Percentiles rank a stretch among this genome's conserved stretches.
Evolutionary conservation across 306 rosid genomes (phyloP).

Genomic region (Comarum palustre): DNA sequence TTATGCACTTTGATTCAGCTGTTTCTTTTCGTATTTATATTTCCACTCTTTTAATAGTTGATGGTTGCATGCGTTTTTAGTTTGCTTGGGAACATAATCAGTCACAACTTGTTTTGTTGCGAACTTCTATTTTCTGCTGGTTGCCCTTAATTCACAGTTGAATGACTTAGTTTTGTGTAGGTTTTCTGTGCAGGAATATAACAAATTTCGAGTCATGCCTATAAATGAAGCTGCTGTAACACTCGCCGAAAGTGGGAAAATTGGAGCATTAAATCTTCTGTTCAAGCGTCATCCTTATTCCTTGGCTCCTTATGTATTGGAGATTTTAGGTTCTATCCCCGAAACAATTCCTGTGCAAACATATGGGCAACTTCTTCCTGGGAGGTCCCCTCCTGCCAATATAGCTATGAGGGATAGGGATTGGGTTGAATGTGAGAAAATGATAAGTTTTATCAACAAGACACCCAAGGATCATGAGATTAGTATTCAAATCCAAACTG

Average conservation of each 20-base stretch:
- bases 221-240: constrained; percentile 64
- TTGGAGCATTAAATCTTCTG: constrained; percentile 84
- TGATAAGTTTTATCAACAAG: constrained; percentile 49
- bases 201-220: constrained; percentile 78
- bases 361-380: constrained; percentile 94
- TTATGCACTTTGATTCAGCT: background rate
- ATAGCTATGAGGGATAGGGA: constrained; percentile 80
- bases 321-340: constrained; percentile 79
- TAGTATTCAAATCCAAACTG: constrained; percentile 63
- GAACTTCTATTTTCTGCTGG: constrained; percentile 25
- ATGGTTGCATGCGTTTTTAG: background rate
- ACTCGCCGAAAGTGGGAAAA: constrained; percentile 90
- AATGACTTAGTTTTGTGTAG: constrained; percentile 77
- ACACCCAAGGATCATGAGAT: constrained; percentile 45
- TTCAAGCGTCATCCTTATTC: constrained; percentile 94
- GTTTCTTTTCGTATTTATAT: background rate
- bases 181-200: constrained; percentile 93
- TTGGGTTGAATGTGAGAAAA: constrained; percentile 97
- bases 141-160: constrained; percentile 54
- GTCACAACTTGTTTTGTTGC: constrained; percentile 20
- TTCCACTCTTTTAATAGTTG: background rate
- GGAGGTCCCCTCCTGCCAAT: constrained; percentile 72
- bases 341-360: constrained; percentile 88
- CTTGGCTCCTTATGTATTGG: constrained; percentile 61
- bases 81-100: background rate